A percentile compares a stretch with the other conserved stretches of the same genome.
Evolutionary conservation across 2,329 filamentous ascomycete species (phyloP).

Genomic region (Ophiostoma ips): DNA sequence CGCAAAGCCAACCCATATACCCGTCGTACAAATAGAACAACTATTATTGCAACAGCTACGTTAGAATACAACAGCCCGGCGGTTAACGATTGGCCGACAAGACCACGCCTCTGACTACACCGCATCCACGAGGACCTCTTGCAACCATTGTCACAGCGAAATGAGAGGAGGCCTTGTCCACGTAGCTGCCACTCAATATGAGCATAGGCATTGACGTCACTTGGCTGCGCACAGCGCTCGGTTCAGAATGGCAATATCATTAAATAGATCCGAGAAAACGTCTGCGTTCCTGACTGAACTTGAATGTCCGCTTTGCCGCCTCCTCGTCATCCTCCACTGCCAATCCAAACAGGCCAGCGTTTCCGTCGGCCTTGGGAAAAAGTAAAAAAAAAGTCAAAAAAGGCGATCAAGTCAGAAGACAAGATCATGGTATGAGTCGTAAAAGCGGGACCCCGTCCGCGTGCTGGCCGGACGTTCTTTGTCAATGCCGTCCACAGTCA

Average conservation of each 20-base stretch:
- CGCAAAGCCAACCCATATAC: not conserved
- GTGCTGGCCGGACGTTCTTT: constrained; percentile 15
- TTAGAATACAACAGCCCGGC: not conserved
- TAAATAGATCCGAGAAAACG: not conserved
- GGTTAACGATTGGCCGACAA: constrained; percentile 10
- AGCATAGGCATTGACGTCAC: too few species aligned
- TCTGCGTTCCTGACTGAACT: not conserved
- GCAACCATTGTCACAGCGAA: not conserved
- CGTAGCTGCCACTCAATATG: too few species aligned
- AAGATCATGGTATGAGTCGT: not conserved
- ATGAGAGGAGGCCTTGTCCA: too few species aligned
- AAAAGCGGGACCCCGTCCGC: constrained; percentile 8
- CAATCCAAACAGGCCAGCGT: too few species aligned
- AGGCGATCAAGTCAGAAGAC: not conserved
- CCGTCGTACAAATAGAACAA: not conserved
- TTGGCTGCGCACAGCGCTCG: not conserved
- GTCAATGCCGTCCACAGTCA: too few species aligned
- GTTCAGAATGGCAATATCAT: not conserved
- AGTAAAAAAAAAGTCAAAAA: not conserved
- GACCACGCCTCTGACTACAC: not conserved
- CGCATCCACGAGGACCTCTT: too few species aligned
- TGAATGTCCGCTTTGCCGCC: not conserved
- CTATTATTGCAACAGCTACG: too few species aligned
- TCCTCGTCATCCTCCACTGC: not conserved
- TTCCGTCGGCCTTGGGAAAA: not conserved